phyloP scores from a whole-genome alignment of 768 basidiomycete genomes.

The Mycena venus region DNA sequence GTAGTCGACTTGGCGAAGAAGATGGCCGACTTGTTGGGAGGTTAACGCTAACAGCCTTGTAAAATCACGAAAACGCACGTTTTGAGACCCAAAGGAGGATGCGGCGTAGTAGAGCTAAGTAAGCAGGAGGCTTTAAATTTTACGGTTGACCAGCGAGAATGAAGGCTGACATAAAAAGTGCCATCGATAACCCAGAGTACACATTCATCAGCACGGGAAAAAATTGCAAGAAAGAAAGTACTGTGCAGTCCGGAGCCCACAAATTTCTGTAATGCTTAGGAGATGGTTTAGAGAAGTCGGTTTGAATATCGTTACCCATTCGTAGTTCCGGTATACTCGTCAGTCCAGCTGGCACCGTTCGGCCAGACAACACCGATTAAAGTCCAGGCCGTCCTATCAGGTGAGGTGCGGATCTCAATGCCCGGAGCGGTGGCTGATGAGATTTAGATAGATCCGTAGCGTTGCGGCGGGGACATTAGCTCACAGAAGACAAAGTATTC shows the following conservation, averaged over 20 bases:
- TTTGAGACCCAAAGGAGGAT: conserved; percentile 49
- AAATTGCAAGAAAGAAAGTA: background rate
- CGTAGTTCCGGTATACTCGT: conserved; percentile 44
- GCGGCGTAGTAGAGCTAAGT: conserved; percentile 50
- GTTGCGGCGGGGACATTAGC: background rate
- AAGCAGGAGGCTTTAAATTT: background rate
- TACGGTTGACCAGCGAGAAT: background rate
- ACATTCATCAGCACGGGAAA: background rate
- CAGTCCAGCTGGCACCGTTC: conserved; percentile 48
- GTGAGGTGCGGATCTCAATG: conserved; percentile 48
- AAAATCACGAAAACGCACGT: conserved; percentile 25
- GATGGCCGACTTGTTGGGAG: conserved; percentile 43
- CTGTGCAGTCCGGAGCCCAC: conserved; percentile 52
- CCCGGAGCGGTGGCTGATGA: conserved; percentile 43
- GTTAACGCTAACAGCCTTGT: background rate
- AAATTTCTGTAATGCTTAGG: conserved; percentile 30
- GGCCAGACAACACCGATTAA: conserved; percentile 46
- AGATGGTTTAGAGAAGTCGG: background rate
- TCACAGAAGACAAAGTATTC: conserved; percentile 48
- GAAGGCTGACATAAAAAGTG: conserved; percentile 11
- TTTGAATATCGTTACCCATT: conserved; percentile 41
- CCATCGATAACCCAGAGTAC: conserved; percentile 5
- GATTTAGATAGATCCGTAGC: background rate
- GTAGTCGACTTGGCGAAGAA: conserved; percentile 49
- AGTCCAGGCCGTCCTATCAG: conserved; percentile 47